Percentiles rank a stretch among this genome's conserved stretches.
phyloP scores from a whole-genome alignment of 1,284 basidiomycete species.

The Irpex sp. region DNA sequence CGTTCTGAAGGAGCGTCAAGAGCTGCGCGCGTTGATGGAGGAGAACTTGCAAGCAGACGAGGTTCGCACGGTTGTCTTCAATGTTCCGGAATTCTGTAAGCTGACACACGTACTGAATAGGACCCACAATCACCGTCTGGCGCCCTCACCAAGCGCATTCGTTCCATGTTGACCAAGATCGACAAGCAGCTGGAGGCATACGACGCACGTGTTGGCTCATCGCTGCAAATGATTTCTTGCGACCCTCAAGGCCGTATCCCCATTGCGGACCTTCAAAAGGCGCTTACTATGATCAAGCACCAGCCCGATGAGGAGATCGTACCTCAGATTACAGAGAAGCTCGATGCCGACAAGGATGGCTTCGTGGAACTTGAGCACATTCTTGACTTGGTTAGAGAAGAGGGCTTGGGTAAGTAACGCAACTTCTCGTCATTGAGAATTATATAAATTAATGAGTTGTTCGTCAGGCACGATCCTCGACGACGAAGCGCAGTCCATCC shows the following conservation, averaged over 20 bases:
- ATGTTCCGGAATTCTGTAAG: too few species aligned
- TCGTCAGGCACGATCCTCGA: conserved; percentile 64
- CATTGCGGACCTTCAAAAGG: conserved; percentile 86
- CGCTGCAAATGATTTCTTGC: conserved; percentile 92
- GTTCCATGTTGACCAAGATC: conserved; percentile 94
- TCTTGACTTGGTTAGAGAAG: conserved; percentile 73
- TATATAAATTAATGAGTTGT: conserved; percentile 12
- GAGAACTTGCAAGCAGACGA: conserved; percentile 89
- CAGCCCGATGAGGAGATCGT: conserved; percentile 90
- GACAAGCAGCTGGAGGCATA: conserved; percentile 92
- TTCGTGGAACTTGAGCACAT: conserved; percentile 89
- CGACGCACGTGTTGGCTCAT: conserved; percentile 86
- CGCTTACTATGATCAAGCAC: conserved; percentile 92
- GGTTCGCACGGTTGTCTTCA: conserved; percentile 34
- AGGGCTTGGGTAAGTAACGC: conserved; percentile 60
- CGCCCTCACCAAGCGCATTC: conserved; percentile 90
- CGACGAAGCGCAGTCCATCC: conserved; percentile 68
- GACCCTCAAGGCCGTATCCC: conserved; percentile 92
- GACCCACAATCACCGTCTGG: conserved; percentile 77
- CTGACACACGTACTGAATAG: conserved; percentile 28
- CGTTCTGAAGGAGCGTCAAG: conserved; percentile 93
- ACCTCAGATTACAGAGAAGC: conserved; percentile 85
- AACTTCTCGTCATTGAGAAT: conserved; percentile 3
- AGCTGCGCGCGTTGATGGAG: conserved; percentile 86
- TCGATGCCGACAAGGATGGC: conserved; percentile 96